These are phyloP conservation scores for Immersiporthe knoxdaviesiana DNA, from an alignment of 2,329 filamentous ascomycete genomes.

Conservation along the genomic window DNA sequence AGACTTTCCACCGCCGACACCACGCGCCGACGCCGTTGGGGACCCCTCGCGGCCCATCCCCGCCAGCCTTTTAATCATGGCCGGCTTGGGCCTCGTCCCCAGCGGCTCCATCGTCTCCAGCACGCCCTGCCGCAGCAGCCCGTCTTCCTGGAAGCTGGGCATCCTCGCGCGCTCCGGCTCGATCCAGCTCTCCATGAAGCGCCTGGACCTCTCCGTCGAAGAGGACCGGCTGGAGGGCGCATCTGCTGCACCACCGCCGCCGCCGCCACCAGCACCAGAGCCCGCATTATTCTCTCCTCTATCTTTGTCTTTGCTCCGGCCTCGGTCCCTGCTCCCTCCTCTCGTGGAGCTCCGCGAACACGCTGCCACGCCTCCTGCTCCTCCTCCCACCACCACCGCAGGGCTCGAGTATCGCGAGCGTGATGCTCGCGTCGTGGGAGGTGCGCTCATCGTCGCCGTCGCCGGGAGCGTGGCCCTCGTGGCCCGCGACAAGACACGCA, in stretches of 20 bases:
- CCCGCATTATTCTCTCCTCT: conserved; percentile 20
- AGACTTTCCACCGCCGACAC: conserved; percentile 38
- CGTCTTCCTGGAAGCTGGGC: conserved; percentile 78
- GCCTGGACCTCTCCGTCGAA: conserved; percentile 41
- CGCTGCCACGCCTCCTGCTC: conserved; percentile 40
- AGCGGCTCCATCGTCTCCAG: conserved; percentile 83
- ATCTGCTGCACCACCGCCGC: too few relatives aligned
- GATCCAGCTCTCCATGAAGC: conserved; percentile 60
- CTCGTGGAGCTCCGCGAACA: conserved; percentile 26
- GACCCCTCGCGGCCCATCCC: conserved; percentile 25
- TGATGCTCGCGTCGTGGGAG: conserved; percentile 51
- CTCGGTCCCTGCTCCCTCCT: conserved; percentile 31
- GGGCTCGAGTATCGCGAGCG: conserved; percentile 63
- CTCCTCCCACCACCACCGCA: conserved; percentile 24
- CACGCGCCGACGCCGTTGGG: conserved; percentile 20
- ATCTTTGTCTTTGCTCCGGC: conserved; percentile 20
- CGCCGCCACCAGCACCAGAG: not conserved
- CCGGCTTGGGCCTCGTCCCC: conserved; percentile 69
- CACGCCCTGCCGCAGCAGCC: conserved; percentile 74
- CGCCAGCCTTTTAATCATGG: conserved; percentile 58
- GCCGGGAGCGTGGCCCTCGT: conserved; percentile 30
- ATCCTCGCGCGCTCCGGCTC: conserved; percentile 62
- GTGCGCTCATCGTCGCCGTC: conserved; percentile 26
- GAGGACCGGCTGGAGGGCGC: conserved; percentile 15
- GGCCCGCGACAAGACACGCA: conserved; percentile 21